These are phyloP conservation scores for Ilex paraguariensis DNA, from an alignment of 305 asterid species.

Conservation along the genomic window DNA sequence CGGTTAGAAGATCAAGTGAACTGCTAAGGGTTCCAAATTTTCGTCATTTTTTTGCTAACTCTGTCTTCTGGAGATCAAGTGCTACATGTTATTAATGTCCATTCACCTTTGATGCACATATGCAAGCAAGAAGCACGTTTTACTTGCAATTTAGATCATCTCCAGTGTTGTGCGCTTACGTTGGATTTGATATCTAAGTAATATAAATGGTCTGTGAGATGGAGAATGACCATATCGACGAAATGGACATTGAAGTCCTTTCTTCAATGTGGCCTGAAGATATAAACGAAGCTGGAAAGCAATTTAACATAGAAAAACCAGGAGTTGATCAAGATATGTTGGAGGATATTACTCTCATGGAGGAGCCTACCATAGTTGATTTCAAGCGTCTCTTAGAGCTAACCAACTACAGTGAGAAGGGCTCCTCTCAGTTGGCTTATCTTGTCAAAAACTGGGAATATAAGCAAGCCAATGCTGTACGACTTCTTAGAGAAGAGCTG, in stretches of 20 bases:
- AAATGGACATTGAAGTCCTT: conserved; percentile 67
- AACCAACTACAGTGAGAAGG: conserved; percentile 69
- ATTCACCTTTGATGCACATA: background rate
- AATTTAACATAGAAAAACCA: conserved; percentile 75
- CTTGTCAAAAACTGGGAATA: conserved; percentile 83
- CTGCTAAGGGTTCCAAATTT: background rate
- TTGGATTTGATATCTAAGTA: conserved; percentile 8
- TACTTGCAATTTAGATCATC: background rate
- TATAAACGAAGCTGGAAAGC: conserved; percentile 76
- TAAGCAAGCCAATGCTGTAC: conserved; percentile 70
- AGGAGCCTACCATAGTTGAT: conserved; percentile 66
- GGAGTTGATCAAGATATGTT: conserved; percentile 75
- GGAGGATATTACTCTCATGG: conserved; percentile 64
- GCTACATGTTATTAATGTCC: background rate
- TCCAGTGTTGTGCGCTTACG: background rate
- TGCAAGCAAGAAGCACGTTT: background rate
- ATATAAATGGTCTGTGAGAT: conserved; percentile 66
- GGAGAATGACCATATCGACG: conserved; percentile 57
- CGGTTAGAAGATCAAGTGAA: too few species aligned
- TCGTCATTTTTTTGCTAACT: background rate
- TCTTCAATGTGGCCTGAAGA: conserved; percentile 98
- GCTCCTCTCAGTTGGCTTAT: conserved; percentile 75
- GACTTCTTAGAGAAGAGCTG: conserved; percentile 81
- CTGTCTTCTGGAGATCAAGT: background rate
- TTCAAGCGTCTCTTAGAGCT: conserved; percentile 71